Evolutionary conservation across 371 early-diverging fungal genomes (phyloP), one percentile per base, ranked within the genome.

Genomic region (Sporodiniella umbellata): DNA sequence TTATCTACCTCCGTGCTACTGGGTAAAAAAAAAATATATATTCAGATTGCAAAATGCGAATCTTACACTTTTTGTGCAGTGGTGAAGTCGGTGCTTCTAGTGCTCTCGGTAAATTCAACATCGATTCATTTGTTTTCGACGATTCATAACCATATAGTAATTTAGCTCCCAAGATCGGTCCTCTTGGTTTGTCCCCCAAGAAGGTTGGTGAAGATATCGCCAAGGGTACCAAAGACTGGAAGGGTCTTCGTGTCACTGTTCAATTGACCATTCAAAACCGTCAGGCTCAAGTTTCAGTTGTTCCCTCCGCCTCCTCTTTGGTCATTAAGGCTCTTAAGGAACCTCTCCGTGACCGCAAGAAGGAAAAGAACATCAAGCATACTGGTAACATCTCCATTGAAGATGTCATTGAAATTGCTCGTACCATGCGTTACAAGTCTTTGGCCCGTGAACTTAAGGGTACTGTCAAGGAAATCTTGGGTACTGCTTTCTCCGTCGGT

Each of bases 151-250:
- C 15, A n/a, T 37, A n/a, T 37, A 37, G 23, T 10, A 28, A 7
- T 30, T 40, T 56, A 21, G 72, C 72, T 37, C 99, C 99, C 78
- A 99, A 96, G 89, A 94, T 99, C 66, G 99, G 99, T 90, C 99
- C 99, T 64, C 90, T 99, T 66, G 99, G 99, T 93, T 83, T 99
- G 81, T 90, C 96, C 50, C 98, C 99, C 80, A 99, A 99, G 89
- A 98, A 98, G 87, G 95, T 99, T 64, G 99, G 99, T 81, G 99
- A 99, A 84, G 99, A 99, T 80, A 98, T 99, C 62, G 97, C 96
- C 83, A 99, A 99, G 91, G 96, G 94, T 67, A 99, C 99, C 66
- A 84, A 88, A 75, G 98, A 95, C 70, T 99, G 92, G 90, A 97
- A 96, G 87, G 96, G 99, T 82, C 90, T 99, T 51, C 92, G 95